These are phyloP conservation scores for Thymus quinquecostatus DNA, from an alignment of 257 asterid species.

Conservation along the genomic window DNA sequence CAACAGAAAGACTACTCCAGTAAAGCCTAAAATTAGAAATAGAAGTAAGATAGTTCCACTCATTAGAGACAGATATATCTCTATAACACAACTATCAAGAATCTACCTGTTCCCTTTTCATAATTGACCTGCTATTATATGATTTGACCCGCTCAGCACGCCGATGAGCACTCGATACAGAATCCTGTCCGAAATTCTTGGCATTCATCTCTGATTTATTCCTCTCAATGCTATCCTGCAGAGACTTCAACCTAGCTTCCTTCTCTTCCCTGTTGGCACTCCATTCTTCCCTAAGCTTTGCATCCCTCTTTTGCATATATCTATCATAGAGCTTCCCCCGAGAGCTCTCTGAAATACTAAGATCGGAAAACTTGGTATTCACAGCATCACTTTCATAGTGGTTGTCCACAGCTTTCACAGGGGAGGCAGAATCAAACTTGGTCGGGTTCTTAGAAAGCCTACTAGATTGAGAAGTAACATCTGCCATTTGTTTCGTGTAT, in stretches of 20 bases:
- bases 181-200: slow-evolving; percentile 60
- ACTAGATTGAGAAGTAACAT: slow-evolving; percentile 44
- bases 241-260: slow-evolving; percentile 79
- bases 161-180: slow-evolving; percentile 44
- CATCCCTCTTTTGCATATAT: slow-evolving; percentile 88
- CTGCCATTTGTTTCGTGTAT: slow-evolving; percentile 42
- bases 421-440: slow-evolving; percentile 39
- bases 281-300: slow-evolving; percentile 91
- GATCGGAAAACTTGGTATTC: slow-evolving; percentile 51
- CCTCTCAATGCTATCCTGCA: slow-evolving; percentile 88
- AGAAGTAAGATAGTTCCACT: slow-evolving; percentile 29
- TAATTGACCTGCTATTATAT: slow-evolving; percentile 55
- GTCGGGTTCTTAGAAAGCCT: slow-evolving; percentile 48
- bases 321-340: slow-evolving; percentile 74
- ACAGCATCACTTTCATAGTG: slow-evolving; percentile 46
- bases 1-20: slow-evolving; percentile 33
- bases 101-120: slow-evolving; percentile 79
- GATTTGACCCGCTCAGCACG: slow-evolving; percentile 85
- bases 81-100: slow-evolving; percentile 30
- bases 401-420: slow-evolving; percentile 38
- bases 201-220: slow-evolving; percentile 84
- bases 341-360: slow-evolving; percentile 64
- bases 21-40: slow-evolving; percentile 11
- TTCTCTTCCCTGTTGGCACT: slow-evolving; percentile 76
- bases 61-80: slow-evolving; percentile 21